Conservation (phyloP, 228 moss, liverwort and hornwort species). For the Sphagnum magellanicum region DNA sequence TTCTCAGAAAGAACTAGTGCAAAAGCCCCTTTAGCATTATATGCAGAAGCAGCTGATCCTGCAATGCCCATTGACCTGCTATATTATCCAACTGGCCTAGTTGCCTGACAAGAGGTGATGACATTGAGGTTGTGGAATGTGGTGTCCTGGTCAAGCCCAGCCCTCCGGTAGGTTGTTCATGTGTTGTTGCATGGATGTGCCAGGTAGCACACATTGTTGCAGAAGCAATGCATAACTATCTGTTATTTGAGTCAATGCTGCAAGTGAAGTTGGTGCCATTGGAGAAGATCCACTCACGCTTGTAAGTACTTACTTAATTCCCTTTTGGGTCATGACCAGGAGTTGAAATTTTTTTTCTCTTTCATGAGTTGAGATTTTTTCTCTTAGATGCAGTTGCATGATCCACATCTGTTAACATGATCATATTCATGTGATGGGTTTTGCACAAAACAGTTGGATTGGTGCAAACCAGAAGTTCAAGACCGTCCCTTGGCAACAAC, state of each 20-base stretch:
- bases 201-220: conserved; percentile 97
- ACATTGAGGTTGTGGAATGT: no score
- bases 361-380: not conserved
- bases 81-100: no score
- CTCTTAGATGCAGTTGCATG: not conserved
- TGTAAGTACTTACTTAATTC: conserved; percentile 21
- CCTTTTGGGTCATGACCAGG: not conserved
- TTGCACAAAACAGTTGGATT: conserved; percentile 37
- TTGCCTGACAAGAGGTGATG: no score
- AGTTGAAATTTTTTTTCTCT: not conserved
- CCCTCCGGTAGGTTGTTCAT: not conserved
- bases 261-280: conserved; percentile 86
- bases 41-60: not conserved
- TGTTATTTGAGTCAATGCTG: conserved; percentile 86
- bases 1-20: no score
- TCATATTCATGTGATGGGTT: not conserved
- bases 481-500: conserved; percentile 31
- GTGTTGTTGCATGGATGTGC: not conserved
- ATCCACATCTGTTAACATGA: not conserved
- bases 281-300: conserved; percentile 45
- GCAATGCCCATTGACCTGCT: not conserved
- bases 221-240: conserved; percentile 97
- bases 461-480: conserved; percentile 68
- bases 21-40: no score
- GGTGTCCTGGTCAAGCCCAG: no score